A percentile compares a stretch with the other conserved stretches of the same genome.
Evolutionary conservation across 345 rosid species (phyloP).

Genomic region (Citrus glauca): DNA sequence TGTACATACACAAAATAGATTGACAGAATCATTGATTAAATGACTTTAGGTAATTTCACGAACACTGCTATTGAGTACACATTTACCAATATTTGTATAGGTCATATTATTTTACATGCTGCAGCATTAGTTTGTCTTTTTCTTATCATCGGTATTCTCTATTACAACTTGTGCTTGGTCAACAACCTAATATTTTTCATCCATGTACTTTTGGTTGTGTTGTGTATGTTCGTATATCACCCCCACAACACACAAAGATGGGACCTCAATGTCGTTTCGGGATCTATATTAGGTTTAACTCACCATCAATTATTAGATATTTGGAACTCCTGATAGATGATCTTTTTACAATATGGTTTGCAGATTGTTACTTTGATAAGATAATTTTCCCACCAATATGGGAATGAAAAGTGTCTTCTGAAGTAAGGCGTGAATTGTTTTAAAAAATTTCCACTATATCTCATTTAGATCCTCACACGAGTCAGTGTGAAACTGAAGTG

Average conservation of each 20-base stretch:
- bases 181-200: too few relatives aligned
- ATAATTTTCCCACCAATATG: background rate
- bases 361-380: too few relatives aligned
- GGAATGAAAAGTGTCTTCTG: background rate
- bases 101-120: background rate
- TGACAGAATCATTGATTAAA: background rate
- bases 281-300: too few relatives aligned
- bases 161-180: background rate
- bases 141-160: background rate
- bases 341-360: too few relatives aligned
- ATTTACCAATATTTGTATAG: background rate
- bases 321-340: too few relatives aligned
- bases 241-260: background rate
- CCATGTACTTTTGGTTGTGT: background rate
- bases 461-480: background rate
- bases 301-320: too few relatives aligned
- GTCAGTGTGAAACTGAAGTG: too few relatives aligned
- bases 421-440: background rate
- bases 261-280: too few relatives aligned
- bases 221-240: background rate
- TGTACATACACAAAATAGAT: too few relatives aligned
- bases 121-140: background rate
- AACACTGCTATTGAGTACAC: background rate
- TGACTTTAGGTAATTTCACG: background rate
- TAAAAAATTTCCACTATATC: too few relatives aligned